A percentile compares a stretch with the other conserved stretches of the same genome.
These are phyloP conservation scores for Lactifluus volemus DNA, from an alignment of 768 basidiomycete genomes.

Conservation along the genomic window DNA sequence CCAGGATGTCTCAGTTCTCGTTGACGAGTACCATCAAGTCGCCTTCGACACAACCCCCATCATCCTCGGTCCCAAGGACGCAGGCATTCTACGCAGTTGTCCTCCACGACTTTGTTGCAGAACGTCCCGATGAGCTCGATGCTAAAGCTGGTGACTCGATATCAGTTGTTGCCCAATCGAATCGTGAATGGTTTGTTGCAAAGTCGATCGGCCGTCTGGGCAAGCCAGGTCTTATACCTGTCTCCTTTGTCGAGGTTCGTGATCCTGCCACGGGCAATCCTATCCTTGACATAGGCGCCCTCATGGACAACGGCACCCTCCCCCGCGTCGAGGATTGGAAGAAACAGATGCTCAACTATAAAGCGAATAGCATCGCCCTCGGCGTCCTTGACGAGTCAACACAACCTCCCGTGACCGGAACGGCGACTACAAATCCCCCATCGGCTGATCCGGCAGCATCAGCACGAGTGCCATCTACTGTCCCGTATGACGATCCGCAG, in stretches of 20 bases:
- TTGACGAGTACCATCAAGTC: slow-evolving; percentile 20
- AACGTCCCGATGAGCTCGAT: slow-evolving; percentile 92
- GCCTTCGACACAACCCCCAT: slow-evolving; percentile 28
- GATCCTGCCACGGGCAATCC: slow-evolving; percentile 82
- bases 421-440: slow-evolving; percentile 2
- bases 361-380: slow-evolving; percentile 90
- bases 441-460: slow-evolving; percentile 12
- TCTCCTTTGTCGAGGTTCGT: slow-evolving; percentile 93
- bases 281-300: slow-evolving; percentile 60
- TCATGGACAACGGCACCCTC: slow-evolving; percentile 82
- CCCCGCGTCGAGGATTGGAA: slow-evolving; percentile 99
- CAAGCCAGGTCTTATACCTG: slow-evolving; percentile 93
- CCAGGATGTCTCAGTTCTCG: slow-evolving; percentile 10
- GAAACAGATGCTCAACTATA: slow-evolving; percentile 88
- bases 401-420: slow-evolving; percentile 25
- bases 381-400: slow-evolving; percentile 72
- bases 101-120: slow-evolving; percentile 91
- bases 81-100: slow-evolving; percentile 92
- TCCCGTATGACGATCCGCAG: slow-evolving; percentile 20
- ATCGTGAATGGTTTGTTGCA: slow-evolving; percentile 99
- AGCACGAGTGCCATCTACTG: slow-evolving; percentile 21
- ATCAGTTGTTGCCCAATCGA: slow-evolving; percentile 98
- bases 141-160: slow-evolving; percentile 91
- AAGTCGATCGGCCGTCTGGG: slow-evolving; percentile 95
- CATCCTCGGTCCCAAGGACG: slow-evolving; percentile 24